These are phyloP conservation scores for Inonotus obliquus DNA, from an alignment of 1,284 basidiomycete species.

Conservation along the genomic window DNA sequence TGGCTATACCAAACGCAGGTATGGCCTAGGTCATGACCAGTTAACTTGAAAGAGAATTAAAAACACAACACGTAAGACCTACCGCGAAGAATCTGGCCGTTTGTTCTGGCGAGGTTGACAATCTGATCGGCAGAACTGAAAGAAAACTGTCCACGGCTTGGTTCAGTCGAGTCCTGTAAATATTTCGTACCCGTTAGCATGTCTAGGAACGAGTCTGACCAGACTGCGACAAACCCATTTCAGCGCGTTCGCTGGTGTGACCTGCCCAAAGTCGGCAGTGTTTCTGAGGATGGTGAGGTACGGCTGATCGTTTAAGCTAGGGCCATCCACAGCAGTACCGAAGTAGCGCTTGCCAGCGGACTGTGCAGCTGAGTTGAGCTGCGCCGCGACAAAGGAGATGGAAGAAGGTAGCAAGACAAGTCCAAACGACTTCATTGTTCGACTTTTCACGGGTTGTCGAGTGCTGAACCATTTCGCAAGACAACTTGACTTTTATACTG, in stretches of 20 bases:
- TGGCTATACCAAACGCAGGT: constrained; percentile 23
- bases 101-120: constrained; percentile 25
- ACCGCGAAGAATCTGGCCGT: constrained; percentile 20
- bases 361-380: constrained; percentile 20
- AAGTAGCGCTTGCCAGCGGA: constrained; percentile 26
- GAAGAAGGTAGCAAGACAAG: neutral
- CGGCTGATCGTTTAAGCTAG: constrained; percentile 22
- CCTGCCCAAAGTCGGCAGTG: constrained; percentile 31
- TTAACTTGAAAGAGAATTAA: neutral
- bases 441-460: neutral
- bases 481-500: neutral
- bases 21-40: constrained; percentile 6
- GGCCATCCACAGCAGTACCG: constrained; percentile 24
- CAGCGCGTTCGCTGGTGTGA: constrained; percentile 37
- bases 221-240: constrained; percentile 29
- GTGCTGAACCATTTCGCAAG: neutral
- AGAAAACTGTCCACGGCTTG: constrained; percentile 24
- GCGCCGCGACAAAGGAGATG: neutral
- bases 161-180: constrained; percentile 20
- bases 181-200: neutral
- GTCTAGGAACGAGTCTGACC: neutral
- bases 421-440: neutral
- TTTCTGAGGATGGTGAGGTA: constrained; percentile 23
- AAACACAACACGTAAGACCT: neutral
- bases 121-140: constrained; percentile 26